Evolutionary conservation across 495 filamentous ascomycete species (phyloP).

Genomic region (Aspergillus affinis): DNA sequence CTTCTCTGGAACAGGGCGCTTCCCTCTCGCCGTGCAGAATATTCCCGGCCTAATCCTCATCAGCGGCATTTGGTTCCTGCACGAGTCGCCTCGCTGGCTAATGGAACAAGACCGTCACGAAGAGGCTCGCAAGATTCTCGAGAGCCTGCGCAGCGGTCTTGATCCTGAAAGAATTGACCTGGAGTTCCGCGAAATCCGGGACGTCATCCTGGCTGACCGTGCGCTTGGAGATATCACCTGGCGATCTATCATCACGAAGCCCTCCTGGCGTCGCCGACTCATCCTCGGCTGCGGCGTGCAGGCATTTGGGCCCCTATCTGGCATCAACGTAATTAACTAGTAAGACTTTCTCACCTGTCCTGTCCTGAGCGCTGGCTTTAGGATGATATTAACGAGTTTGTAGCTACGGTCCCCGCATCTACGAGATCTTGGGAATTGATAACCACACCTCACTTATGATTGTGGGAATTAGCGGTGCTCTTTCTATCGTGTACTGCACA

Average conservation of each 20-base stretch:
- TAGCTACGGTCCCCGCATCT: conserved; percentile 56
- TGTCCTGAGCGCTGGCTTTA: not conserved
- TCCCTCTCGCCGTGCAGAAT: conserved; percentile 55
- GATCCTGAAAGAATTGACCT: conserved; percentile 23
- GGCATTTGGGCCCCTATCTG: no score
- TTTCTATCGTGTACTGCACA: conserved; percentile 36
- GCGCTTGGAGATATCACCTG: no score
- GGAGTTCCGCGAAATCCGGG: conserved; percentile 31
- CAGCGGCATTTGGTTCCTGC: conserved; percentile 54
- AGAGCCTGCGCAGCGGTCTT: conserved; percentile 16
- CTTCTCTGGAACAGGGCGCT: conserved; percentile 29
- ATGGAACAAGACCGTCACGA: conserved; percentile 66
- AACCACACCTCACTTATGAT: conserved; percentile 49
- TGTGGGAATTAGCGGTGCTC: conserved; percentile 45
- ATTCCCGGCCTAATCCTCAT: conserved; percentile 49
- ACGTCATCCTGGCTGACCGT: conserved; percentile 10
- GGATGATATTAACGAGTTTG: not conserved
- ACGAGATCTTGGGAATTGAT: conserved; percentile 48
- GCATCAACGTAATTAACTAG: conserved; percentile 1
- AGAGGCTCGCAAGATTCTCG: conserved; percentile 43
- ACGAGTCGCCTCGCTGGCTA: conserved; percentile 57
- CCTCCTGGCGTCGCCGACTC: no score
- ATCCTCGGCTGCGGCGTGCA: no score
- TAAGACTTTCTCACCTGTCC: conserved; percentile 46
- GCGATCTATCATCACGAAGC: no score